Conservation (phyloP, 345 rosid genomes). For the Anastatica hierochuntica region DNA sequence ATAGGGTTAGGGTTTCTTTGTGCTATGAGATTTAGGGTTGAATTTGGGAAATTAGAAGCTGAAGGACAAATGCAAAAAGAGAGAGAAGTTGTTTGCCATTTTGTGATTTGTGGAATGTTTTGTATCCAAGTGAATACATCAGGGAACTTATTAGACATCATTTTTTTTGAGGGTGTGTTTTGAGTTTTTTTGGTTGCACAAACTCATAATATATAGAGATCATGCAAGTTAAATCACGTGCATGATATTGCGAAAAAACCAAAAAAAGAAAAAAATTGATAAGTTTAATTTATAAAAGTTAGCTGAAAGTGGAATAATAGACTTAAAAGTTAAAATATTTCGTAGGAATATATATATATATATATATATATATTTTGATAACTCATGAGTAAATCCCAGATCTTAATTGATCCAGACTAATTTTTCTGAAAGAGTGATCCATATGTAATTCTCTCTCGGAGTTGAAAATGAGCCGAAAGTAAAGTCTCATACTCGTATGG, state of each 20-base stretch:
- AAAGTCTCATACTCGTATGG: too few species aligned
- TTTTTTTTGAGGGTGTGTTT: neutral
- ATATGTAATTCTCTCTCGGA: too few species aligned
- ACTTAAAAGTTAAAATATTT: too few species aligned
- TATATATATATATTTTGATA: too few species aligned
- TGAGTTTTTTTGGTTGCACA: neutral
- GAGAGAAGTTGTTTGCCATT: conserved; percentile 45
- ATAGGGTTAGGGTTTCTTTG: conserved; percentile 31
- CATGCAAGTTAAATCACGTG: neutral
- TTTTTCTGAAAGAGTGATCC: too few species aligned
- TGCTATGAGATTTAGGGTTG: conserved; percentile 43
- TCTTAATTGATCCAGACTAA: too few species aligned
- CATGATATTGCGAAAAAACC: neutral
- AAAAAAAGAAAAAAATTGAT: too few species aligned
- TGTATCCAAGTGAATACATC: conserved; percentile 56
- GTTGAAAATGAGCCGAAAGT: too few species aligned
- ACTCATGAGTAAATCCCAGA: too few species aligned
- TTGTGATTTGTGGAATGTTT: conserved; percentile 43
- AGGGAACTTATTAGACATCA: conserved; percentile 43
- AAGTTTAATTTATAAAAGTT: too few species aligned
- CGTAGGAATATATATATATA: too few species aligned
- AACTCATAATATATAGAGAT: conserved; percentile 6
- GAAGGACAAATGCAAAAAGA: conserved; percentile 46
- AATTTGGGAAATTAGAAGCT: conserved; percentile 32
- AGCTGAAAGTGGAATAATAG: too few species aligned